phyloP scores from a whole-genome alignment of 2,329 filamentous ascomycete genomes.

The Xylariaceae sp. region DNA sequence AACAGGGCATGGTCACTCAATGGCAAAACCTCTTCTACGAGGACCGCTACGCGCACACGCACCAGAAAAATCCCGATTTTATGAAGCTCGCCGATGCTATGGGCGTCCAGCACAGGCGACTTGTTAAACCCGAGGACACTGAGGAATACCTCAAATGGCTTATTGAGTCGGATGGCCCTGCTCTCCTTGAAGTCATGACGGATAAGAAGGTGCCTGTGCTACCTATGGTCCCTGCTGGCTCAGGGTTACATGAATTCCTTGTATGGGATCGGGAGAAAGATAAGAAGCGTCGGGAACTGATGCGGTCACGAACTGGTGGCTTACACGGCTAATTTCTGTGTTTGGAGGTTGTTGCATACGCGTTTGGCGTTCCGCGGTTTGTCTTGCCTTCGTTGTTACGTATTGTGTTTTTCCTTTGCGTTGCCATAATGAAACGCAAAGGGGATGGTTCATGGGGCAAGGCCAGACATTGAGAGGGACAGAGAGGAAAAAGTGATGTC shows the following conservation, averaged over 20 bases:
- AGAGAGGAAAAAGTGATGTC: conserved; percentile 3
- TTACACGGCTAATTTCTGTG: conserved; percentile 38
- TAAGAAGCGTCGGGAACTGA: conserved; percentile 60
- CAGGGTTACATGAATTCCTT: conserved; percentile 86
- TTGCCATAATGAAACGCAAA: not conserved
- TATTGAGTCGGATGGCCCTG: conserved; percentile 84
- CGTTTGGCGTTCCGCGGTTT: conserved; percentile 18
- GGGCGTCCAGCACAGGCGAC: conserved; percentile 72
- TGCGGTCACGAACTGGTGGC: conserved; percentile 58
- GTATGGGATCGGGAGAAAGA: conserved; percentile 64
- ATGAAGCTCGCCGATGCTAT: conserved; percentile 90
- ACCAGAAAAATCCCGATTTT: conserved; percentile 94
- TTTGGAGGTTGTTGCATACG: conserved; percentile 10
- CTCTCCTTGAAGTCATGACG: conserved; percentile 84
- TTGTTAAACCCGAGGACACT: conserved; percentile 71
- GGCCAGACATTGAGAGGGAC: conserved; percentile 7
- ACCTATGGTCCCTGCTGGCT: conserved; percentile 91
- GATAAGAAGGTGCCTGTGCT: conserved; percentile 93
- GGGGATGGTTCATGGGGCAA: conserved; percentile 4
- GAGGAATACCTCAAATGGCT: conserved; percentile 80
- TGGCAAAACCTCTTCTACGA: conserved; percentile 98
- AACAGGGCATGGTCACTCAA: conserved; percentile 98
- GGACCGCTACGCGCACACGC: conserved; percentile 86
- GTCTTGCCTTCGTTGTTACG: conserved; percentile 4
- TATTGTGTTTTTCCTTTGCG: not conserved